phyloP scores from a whole-genome alignment of 345 rosid genomes.

The Garcia nutans region DNA sequence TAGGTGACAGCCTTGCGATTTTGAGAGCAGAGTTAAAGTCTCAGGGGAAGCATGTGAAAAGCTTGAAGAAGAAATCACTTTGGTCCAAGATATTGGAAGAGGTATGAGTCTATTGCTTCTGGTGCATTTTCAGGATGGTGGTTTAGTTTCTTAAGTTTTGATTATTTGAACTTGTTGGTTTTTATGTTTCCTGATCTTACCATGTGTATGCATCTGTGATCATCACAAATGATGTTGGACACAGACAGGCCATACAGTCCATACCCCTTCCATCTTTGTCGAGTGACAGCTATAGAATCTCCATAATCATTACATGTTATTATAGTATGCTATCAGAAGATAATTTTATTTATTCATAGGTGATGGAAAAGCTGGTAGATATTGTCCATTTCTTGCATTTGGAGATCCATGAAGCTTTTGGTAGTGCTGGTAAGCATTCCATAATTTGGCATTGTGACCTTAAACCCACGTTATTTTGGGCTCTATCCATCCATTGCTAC shows the following conservation, averaged over 20 bases:
- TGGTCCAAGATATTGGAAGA: constrained; percentile 97
- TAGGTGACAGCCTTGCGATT: constrained; percentile 84
- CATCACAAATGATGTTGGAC: not conserved
- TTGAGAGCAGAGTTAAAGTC: constrained; percentile 89
- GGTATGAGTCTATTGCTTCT: constrained; percentile 41
- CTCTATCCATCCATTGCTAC: not conserved
- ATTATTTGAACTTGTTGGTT: not conserved
- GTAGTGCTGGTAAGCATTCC: constrained; percentile 62
- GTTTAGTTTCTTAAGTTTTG: not conserved
- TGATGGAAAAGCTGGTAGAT: constrained; percentile 95
- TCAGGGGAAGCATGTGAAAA: constrained; percentile 86
- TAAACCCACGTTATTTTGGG: not conserved
- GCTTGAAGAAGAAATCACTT: constrained; percentile 87
- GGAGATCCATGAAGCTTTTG: constrained; percentile 92
- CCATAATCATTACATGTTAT: not conserved
- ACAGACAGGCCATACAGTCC: not conserved
- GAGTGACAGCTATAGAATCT: not conserved
- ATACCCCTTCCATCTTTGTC: not conserved
- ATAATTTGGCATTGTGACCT: not conserved
- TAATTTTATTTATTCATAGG: constrained; percentile 43
- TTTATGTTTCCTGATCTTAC: not conserved
- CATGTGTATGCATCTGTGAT: not conserved
- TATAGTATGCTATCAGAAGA: not conserved
- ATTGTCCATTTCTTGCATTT: constrained; percentile 88
- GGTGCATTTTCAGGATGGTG: not conserved